Conservation (phyloP, 2,329 filamentous ascomycete genomes). For the Pleomassaria siparia region DNA sequence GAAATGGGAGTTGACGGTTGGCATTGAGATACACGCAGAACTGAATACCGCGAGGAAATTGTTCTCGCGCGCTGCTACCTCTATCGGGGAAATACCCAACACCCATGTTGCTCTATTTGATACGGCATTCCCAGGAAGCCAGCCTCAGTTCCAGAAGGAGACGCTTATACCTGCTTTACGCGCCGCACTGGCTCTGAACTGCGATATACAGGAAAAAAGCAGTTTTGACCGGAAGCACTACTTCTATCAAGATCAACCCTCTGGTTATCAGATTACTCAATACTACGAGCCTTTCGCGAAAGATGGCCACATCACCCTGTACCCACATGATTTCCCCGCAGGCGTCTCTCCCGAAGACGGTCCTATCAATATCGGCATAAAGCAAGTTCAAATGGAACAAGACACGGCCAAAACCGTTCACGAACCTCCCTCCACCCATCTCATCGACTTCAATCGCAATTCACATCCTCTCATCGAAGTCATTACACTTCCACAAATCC, state of each 20-base stretch:
- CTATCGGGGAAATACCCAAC: constrained; percentile 68
- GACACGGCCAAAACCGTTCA: constrained; percentile 94
- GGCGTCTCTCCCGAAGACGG: constrained; percentile 77
- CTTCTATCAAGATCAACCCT: constrained; percentile 97
- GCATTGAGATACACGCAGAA: constrained; percentile 96
- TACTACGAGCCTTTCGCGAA: constrained; percentile 76
- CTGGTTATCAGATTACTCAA: constrained; percentile 97
- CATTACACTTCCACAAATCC: constrained; percentile 87
- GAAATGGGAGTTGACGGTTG: constrained; percentile 91
- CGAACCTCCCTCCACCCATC: constrained; percentile 70
- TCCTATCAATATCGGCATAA: constrained; percentile 74
- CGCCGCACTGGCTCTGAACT: constrained; percentile 81
- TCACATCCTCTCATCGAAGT: constrained; percentile 92
- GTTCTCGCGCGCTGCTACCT: constrained; percentile 67
- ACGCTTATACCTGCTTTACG: constrained; percentile 87
- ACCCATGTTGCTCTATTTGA: constrained; percentile 89
- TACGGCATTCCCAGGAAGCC: constrained; percentile 82
- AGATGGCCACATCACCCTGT: constrained; percentile 71
- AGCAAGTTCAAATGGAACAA: constrained; percentile 96
- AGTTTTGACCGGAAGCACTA: constrained; percentile 97
- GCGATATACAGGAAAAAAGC: constrained; percentile 73
- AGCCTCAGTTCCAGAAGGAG: constrained; percentile 80
- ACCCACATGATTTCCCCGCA: constrained; percentile 61
- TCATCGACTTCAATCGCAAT: constrained; percentile 92
- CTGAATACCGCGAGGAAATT: constrained; percentile 87